Conservation (phyloP, 805 yeast genomes). For the Wickerhamiella parazyma region DNA sequence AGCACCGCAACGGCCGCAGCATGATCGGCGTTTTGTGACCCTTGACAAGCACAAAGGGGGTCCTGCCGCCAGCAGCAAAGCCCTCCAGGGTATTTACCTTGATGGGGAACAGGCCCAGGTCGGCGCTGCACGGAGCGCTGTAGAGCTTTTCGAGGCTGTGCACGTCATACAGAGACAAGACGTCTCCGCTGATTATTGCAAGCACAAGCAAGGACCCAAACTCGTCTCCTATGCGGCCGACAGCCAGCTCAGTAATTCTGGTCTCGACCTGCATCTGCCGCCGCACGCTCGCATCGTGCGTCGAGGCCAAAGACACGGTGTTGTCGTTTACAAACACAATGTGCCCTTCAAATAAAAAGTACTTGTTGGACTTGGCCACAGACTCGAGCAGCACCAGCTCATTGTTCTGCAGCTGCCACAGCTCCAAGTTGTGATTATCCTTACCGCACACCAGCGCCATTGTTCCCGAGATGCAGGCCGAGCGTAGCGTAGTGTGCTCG, state of each 20-base stretch:
- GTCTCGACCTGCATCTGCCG: background rate
- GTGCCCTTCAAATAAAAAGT: slow-evolving; percentile 1
- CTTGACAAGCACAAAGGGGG: slow-evolving; percentile 56
- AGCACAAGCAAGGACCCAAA: background rate
- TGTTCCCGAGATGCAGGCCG: background rate
- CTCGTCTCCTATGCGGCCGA: slow-evolving; percentile 7
- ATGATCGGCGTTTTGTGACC: slow-evolving; percentile 50
- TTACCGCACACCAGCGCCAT: slow-evolving; percentile 2
- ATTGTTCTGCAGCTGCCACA: background rate
- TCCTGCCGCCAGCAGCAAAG: slow-evolving; percentile 60
- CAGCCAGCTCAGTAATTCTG: background rate
- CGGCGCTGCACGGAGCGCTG: slow-evolving; percentile 26
- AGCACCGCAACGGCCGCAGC: slow-evolving; percentile 50
- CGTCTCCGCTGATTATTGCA: slow-evolving; percentile 11
- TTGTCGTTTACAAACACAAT: slow-evolving; percentile 1
- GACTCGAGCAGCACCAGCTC: background rate
- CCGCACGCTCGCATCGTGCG: slow-evolving; percentile 1
- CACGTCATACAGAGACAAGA: slow-evolving; percentile 14
- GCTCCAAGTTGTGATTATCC: background rate
- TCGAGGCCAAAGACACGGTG: background rate
- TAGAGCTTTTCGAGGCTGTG: slow-evolving; percentile 28
- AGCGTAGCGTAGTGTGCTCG: background rate
- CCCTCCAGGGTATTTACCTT: slow-evolving; percentile 44
- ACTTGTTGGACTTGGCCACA: background rate
- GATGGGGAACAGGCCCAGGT: slow-evolving; percentile 47